Evolutionary conservation across 1,284 basidiomycete species (phyloP).

Genomic region (Sporisorium iseilematis-ciliati): DNA sequence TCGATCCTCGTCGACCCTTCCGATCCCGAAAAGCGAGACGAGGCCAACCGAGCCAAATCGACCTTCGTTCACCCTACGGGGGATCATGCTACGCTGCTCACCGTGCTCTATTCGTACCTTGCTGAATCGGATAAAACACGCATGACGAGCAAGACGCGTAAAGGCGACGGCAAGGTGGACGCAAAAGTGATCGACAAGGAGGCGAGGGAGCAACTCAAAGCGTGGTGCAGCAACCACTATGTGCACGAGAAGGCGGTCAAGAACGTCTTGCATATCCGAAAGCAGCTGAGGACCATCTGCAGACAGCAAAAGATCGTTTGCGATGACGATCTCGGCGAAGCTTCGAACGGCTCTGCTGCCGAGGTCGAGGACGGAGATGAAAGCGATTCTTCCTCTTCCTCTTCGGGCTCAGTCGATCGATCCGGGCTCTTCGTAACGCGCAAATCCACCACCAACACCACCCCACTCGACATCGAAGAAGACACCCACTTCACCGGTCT

Average conservation of each 20-base stretch:
- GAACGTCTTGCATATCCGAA: constrained; percentile 61
- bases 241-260: constrained; percentile 60
- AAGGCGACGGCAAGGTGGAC: constrained; percentile 12
- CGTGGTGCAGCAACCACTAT: constrained; percentile 65
- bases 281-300: constrained; percentile 61
- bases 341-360: not conserved
- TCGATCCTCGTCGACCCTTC: constrained; percentile 55
- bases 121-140: constrained; percentile 31
- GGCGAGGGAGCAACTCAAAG: constrained; percentile 70
- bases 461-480: constrained; percentile 17
- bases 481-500: constrained; percentile 47
- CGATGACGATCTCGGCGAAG: constrained; percentile 48
- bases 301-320: constrained; percentile 56
- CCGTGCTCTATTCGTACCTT: constrained; percentile 67
- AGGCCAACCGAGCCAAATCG: constrained; percentile 70
- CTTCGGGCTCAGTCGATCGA: not conserved
- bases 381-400: constrained; percentile 4
- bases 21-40: constrained; percentile 58
- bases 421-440: constrained; percentile 38
- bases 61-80: constrained; percentile 57
- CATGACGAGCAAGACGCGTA: constrained; percentile 6
- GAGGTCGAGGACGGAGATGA: constrained; percentile 12
- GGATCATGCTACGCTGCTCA: constrained; percentile 65
- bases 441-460: constrained; percentile 4
- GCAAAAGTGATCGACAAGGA: constrained; percentile 29